Evolutionary conservation across 768 basidiomycete species (phyloP).

Genomic region (Lactarius akahatsu): DNA sequence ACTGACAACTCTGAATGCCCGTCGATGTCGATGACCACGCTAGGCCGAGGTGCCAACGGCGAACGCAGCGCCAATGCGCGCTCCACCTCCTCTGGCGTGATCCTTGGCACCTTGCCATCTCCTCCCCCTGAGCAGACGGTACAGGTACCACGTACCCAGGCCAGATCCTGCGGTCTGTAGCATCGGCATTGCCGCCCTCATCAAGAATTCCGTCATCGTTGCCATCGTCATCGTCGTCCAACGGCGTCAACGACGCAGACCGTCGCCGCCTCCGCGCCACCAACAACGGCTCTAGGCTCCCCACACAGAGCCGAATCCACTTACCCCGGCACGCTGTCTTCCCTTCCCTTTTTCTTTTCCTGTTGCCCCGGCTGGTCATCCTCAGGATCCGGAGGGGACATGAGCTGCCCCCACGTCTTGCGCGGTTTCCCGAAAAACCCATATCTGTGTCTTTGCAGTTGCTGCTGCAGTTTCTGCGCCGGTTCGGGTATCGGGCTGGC

Average conservation of each 20-base stretch:
- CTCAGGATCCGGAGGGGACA: conserved; percentile 8
- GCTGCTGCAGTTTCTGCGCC: background rate
- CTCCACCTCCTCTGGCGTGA: conserved; percentile 17
- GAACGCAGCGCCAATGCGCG: conserved; percentile 19
- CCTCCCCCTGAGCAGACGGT: background rate
- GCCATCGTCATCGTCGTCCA: background rate
- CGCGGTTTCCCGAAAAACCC: conserved; percentile 13
- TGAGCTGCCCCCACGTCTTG: conserved; percentile 10
- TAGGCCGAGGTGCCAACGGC: background rate
- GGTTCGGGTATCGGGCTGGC: background rate
- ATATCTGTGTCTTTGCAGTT: background rate
- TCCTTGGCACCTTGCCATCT: background rate
- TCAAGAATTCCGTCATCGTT: background rate
- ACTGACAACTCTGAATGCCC: background rate
- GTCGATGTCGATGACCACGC: too few relatives aligned
- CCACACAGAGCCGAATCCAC: conserved; percentile 2
- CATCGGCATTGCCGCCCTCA: background rate
- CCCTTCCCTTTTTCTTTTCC: background rate
- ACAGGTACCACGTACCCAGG: background rate
- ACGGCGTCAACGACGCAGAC: background rate
- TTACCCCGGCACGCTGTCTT: background rate
- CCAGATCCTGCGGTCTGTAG: conserved; percentile 5
- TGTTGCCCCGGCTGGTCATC: background rate
- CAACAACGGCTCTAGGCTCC: conserved; percentile 7
- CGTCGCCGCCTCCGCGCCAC: background rate